Evolutionary conservation across 192 early-diverging fungal genomes (phyloP), one percentile per base, ranked within the genome.

Genomic region (Backusella parvicylindrica): DNA sequence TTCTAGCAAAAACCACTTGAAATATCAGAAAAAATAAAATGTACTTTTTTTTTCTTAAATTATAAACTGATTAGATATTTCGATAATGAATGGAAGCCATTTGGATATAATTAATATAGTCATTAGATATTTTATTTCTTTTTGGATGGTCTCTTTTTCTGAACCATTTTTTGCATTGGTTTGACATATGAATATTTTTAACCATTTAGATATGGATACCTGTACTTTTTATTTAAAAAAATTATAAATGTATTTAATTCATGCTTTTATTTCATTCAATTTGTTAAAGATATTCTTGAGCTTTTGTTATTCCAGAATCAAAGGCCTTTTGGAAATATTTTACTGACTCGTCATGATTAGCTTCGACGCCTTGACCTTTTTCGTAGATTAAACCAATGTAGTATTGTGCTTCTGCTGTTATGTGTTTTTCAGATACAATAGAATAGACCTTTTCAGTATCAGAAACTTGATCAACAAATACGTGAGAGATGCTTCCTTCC

Each of bases 11-110:
- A 16, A 13, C 11, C 2, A 9, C 3, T 13, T 41, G 40, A 9
- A 41, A 3, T 41, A 41, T 41, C 2, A 3, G 8, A 12, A 41
- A 41, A 41, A 41, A 13, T 5, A 41, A 41, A 3, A 11, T 50
- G 7, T n/a, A n/a, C 8, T 23, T 56, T 26, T 53, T 2, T 53
- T 8, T 53, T 56, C 9, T 26, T 26, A n/a, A n/a, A n/a, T 56
- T 26, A 26, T 12, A 56, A 56, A 56, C 31, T 6, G 13, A 0
- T 13, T 66, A 80, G 78, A 36, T 80, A 76, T 56, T 80, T 70
- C 64, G 40, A 81, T 69, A 79, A 79, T 23, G 12, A 79, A 4
- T 82, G 81, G 77, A 64, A 53, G 2, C 70, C 47, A 2, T 75
- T 75, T 71, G 78, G 78, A 8, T 79, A 79, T 71, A 56, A 23